Conservation (phyloP, 208 protist species). For the Phytomonas sp. region DNA sequence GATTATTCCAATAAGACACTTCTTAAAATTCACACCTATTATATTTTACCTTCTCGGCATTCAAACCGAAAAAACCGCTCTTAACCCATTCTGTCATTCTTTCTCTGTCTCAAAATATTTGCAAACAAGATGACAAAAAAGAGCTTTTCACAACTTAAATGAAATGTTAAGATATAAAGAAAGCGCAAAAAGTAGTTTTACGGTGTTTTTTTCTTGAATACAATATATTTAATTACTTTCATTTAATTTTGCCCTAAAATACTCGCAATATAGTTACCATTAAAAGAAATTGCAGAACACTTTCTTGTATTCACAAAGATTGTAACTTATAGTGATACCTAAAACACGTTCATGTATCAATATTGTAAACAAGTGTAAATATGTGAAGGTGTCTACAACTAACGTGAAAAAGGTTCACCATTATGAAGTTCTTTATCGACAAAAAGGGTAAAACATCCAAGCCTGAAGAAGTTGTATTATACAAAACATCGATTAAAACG, state of each 20-base stretch:
- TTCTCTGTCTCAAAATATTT: not conserved
- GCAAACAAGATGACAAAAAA: not conserved
- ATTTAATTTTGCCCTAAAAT: not conserved
- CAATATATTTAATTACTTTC: not conserved
- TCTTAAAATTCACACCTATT: not conserved
- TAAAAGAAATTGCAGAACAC: not conserved
- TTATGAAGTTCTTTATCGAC: not conserved
- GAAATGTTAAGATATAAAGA: conserved; percentile 4
- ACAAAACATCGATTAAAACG: not conserved
- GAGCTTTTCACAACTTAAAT: not conserved
- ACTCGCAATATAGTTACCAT: not conserved
- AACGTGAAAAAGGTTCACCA: not conserved
- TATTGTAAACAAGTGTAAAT: conserved; percentile 11
- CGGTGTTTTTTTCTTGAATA: not conserved
- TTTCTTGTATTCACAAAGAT: conserved; percentile 1
- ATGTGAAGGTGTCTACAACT: conserved; percentile 1
- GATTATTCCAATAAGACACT: not conserved
- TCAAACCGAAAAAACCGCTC: not conserved
- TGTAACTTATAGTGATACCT: not conserved
- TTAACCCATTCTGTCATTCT: not conserved
- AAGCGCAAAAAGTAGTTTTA: not conserved
- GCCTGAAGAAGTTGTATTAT: conserved; percentile 8
- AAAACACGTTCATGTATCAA: conserved; percentile 5
- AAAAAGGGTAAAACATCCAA: conserved; percentile 12
- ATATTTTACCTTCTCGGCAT: not conserved